These are phyloP conservation scores for Phytophthora citrophthora DNA, from an alignment of 352 stramenopile genomes.

Conservation along the genomic window DNA sequence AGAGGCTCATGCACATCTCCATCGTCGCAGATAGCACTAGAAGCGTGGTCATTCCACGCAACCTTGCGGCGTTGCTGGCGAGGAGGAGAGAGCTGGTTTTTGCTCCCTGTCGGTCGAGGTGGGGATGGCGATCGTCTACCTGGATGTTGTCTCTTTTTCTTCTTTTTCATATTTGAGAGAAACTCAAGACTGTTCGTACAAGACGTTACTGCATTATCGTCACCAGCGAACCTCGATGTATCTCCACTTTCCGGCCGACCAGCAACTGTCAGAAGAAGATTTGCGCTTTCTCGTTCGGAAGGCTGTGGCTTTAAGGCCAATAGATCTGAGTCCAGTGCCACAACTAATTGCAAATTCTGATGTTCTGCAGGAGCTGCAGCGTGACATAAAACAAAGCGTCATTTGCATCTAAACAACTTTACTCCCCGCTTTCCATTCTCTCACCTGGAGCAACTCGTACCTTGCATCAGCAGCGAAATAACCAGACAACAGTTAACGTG, in stretches of 20 bases:
- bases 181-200: not conserved
- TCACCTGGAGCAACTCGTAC: conserved; percentile 31
- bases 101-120: conserved; percentile 11
- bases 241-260: conserved; percentile 50
- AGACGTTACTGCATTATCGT: not conserved
- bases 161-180: conserved; percentile 13
- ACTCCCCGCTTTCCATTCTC: not conserved
- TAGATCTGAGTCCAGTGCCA: conserved; percentile 75
- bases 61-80: conserved; percentile 11
- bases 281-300: conserved; percentile 47
- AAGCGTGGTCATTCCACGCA: conserved; percentile 14
- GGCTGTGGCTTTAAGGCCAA: conserved; percentile 59
- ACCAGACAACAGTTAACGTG: conserved; percentile 88
- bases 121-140: conserved; percentile 4
- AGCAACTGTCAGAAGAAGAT: conserved; percentile 56
- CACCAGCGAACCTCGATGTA: not conserved
- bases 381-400: not conserved
- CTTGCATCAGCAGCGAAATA: conserved; percentile 86
- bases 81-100: conserved; percentile 31
- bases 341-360: conserved; percentile 50
- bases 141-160: conserved; percentile 21
- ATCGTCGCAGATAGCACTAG: not conserved
- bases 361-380: conserved; percentile 32
- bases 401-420: not conserved
- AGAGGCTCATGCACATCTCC: not conserved